phyloP scores from a whole-genome alignment of 768 basidiomycete genomes.

The Boletus pseudo-olivaceus region DNA sequence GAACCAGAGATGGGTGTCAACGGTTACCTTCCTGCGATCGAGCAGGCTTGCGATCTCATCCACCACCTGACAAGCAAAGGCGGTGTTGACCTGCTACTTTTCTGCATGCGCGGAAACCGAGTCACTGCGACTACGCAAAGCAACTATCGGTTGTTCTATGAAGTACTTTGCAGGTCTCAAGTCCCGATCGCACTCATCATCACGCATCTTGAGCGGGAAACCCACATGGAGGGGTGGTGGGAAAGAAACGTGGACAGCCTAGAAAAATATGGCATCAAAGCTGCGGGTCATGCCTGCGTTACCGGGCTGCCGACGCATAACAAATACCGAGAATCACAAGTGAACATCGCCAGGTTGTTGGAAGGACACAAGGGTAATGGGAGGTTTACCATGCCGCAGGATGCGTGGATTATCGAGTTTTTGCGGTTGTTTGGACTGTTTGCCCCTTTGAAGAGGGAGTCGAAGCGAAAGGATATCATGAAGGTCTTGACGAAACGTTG shows the following conservation, averaged over 20 bases:
- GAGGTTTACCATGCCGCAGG: conserved; percentile 26
- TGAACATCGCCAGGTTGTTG: conserved; percentile 17
- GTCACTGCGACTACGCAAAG: conserved; percentile 35
- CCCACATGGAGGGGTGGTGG: conserved; percentile 36
- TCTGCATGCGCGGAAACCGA: conserved; percentile 40
- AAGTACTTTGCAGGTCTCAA: conserved; percentile 37
- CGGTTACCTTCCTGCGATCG: conserved; percentile 29
- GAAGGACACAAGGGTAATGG: conserved; percentile 7
- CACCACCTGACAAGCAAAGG: conserved; percentile 23
- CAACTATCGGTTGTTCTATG: conserved; percentile 42
- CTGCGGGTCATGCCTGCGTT: conserved; percentile 34
- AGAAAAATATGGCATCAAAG: conserved; percentile 24
- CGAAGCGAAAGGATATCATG: conserved; percentile 22
- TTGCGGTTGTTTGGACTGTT: conserved; percentile 25
- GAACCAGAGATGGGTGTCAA: conserved; percentile 26
- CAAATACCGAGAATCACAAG: conserved; percentile 26
- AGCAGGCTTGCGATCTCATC: conserved; percentile 33
- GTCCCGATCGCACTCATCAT: conserved; percentile 34
- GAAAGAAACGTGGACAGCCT: conserved; percentile 23
- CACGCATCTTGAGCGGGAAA: conserved; percentile 40
- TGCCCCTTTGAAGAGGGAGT: conserved; percentile 18
- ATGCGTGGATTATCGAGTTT: conserved; percentile 24
- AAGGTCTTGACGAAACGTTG: conserved; percentile 31
- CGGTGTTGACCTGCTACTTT: conserved; percentile 42
- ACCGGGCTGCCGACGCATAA: conserved; percentile 29